Evolutionary conservation across 176 grass and related monocot species (phyloP), one percentile per base, ranked within the genome.

Genomic region (barley (Hordeum vulgare)): DNA sequence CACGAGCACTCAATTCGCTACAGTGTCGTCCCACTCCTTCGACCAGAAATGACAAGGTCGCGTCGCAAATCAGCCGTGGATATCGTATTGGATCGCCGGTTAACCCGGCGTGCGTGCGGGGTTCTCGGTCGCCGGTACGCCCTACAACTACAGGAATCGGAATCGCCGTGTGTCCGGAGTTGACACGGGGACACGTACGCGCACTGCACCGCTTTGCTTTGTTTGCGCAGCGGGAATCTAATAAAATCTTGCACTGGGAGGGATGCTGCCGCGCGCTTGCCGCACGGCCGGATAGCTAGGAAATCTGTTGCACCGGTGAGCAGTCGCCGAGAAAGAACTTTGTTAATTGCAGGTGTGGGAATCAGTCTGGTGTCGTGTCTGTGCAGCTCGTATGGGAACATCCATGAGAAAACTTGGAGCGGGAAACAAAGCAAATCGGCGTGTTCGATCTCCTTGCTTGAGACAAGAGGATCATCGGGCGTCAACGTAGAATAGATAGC

Each of bases 161-260:
- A 74, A 66, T 79, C 66, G 9, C 36, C 8, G 0, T 65, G 64
- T 47, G 71, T 60, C 60, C 24, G 58, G 68, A 45, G 20, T 47
- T 8, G 61, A 33, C 20, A 77, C 27, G 44, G 40, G 17, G 76
- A 29, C 79, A 78, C 42, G 5, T n/a, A n/a, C 36, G 11, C 14
- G 13, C 66, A 7, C 34, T n/a, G n/a, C 31, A 33, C 31, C 35
- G 18, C 3, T 39, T 12, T 39, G 39, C 63, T 36, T 39, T 73
- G 54, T 47, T 25, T 17, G 82, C 75, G 71, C 62, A n/a, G 64
- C 42, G 27, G 42, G 77, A 90, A 86, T n/a, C n/a, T n/a, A n/a
- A n/a, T n/a, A n/a, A n/a, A n/a, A n/a, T 82, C 66, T 64, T 66
- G 73, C 42, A 20, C 33, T 21, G 3, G 26, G 63, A 82, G 3